Evolutionary conservation across 371 early-diverging fungal genomes (phyloP).

Genomic region (Choanephora cucurbitarum): DNA sequence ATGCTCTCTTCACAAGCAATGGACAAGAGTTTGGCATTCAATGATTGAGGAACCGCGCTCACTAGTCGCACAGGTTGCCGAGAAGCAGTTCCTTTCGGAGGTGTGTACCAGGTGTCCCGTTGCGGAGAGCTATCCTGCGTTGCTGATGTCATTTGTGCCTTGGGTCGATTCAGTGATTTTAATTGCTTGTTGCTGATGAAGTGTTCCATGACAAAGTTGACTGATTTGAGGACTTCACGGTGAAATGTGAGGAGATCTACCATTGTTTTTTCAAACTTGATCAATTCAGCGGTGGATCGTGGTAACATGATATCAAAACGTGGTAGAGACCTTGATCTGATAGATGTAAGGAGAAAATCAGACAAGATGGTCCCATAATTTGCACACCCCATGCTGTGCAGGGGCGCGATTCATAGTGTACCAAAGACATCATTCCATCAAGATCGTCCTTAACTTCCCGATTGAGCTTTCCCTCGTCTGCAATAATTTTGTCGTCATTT

Average conservation of each 20-base stretch:
- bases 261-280: conserved; percentile 11
- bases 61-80: too few species aligned
- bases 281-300: conserved; percentile 16
- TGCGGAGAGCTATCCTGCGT: conserved; percentile 4
- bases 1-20: conserved; percentile 2
- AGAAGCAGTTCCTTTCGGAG: too few species aligned
- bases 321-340: conserved; percentile 15
- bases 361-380: conserved; percentile 12
- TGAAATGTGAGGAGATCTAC: conserved; percentile 14
- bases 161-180: conserved; percentile 12
- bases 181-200: conserved; percentile 13
- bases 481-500: conserved; percentile 12
- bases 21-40: conserved; percentile 8
- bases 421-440: conserved; percentile 13
- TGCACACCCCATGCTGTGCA: conserved; percentile 15
- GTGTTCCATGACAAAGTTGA: conserved; percentile 14
- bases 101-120: too few species aligned
- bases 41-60: conserved; percentile 8
- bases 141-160: conserved; percentile 13
- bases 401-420: conserved; percentile 10
- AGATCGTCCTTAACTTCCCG: conserved; percentile 13
- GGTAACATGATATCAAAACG: conserved; percentile 14
- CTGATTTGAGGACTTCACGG: conserved; percentile 14
- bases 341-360: conserved; percentile 13
- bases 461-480: conserved; percentile 15